Base-by-base conservation (phyloP, 2,329 filamentous ascomycete species). In the Penicillium frequentans region DNA sequence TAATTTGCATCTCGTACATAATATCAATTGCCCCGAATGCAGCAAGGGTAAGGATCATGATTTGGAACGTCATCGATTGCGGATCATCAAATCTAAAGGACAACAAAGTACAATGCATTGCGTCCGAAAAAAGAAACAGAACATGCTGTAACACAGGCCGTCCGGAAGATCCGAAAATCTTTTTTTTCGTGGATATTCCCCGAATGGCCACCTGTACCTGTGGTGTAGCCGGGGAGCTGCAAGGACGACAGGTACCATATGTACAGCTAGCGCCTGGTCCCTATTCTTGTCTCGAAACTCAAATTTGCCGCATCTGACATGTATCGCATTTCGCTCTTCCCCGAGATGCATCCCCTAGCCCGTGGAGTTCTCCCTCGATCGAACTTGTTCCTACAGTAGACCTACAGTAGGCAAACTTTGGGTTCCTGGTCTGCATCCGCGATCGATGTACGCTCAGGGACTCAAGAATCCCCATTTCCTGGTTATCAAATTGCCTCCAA, bases 301-400 rank as follows among this genome's bases (percentile, higher is more conserved):
- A 65, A 66, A 60, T 63, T 61, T 45, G 62, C 64, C 60, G 63
- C 64, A 64, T 63, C 60, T 66, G 64, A 67, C 55, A 66, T 46
- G 49, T 67, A 62, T 55, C 46, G 39, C 53, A 57, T n/a, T 43
- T 19, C 23, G 13, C 53, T 27, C 51, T 52, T 58, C 50, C 53
- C 54, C 54, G 56, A 57, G 24, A 39, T 35, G 13, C 23, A 26
- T 39, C 44, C 46, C 49, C 31, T 19, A 52, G 55, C 52, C 59
- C 58, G 64, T 64, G 64, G 60, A 58, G 57, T 52, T 56, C 42
- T 31, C 46, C 46, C 49, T 59, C 55, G 48, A 55, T 54, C 56
- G 37, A 54, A 51, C 52, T 46, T 26, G 42, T 39, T 33, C 31
- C 31, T 33, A 33, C 31, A 33, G 31, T 33, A 33, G 35, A 9